Evolutionary conservation across 495 filamentous ascomycete genomes (phyloP).

Genomic region (Penicillium egyptiacum): DNA sequence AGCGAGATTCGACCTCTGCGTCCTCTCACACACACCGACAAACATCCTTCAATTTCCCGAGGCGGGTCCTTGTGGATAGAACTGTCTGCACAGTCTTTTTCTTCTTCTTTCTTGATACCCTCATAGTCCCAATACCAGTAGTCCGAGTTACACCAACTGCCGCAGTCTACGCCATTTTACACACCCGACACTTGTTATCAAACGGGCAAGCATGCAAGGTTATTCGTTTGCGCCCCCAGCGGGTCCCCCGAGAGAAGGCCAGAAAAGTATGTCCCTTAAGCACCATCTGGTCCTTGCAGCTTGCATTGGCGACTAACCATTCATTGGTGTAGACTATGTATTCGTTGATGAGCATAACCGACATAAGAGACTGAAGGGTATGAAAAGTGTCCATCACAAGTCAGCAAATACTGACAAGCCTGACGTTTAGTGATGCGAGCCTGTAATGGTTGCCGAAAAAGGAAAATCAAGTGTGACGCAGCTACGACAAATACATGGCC

Average conservation of each 20-base stretch:
- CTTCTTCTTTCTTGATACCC: not conserved
- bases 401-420: slow-evolving; percentile 6
- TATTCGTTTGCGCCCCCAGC: slow-evolving; percentile 51
- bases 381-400: slow-evolving; percentile 14
- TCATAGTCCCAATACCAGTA: slow-evolving; percentile 3
- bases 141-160: not conserved
- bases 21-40: not conserved
- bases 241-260: slow-evolving; percentile 45
- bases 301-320: not conserved
- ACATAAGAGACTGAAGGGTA: slow-evolving; percentile 96
- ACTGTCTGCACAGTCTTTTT: not conserved
- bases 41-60: slow-evolving; percentile 4
- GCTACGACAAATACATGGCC: slow-evolving; percentile 98
- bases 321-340: slow-evolving; percentile 74
- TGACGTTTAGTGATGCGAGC: slow-evolving; percentile 83
- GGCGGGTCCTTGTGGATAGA: slow-evolving; percentile 23
- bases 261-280: slow-evolving; percentile 39
- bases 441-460: slow-evolving; percentile 89
- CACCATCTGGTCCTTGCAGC: not conserved
- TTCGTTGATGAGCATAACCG: slow-evolving; percentile 99
- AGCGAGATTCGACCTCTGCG: not conserved
- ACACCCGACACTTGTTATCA: not conserved
- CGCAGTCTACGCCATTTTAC: not conserved
- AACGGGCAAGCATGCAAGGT: slow-evolving; percentile 36
- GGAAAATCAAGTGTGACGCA: slow-evolving; percentile 90